phyloP scores from a whole-genome alignment of 768 basidiomycete species.

The Tylopilus subfusipes region DNA sequence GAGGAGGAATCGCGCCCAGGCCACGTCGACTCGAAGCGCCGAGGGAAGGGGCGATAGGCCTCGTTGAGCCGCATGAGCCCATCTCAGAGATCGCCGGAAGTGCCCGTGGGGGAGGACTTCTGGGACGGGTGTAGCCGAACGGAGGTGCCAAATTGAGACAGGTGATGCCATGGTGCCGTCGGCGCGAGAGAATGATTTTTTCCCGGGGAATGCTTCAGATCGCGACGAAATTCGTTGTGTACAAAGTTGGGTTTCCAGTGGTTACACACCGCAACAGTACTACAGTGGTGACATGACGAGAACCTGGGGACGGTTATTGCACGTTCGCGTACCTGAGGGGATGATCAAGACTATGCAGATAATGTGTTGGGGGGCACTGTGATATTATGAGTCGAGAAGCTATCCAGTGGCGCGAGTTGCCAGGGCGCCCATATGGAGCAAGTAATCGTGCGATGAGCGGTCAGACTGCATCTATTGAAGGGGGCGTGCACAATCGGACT shows the following conservation, averaged over 20 bases:
- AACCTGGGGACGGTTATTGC: background rate
- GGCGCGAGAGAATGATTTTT: constrained; percentile 10
- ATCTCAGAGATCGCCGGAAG: constrained; percentile 18
- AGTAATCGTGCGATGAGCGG: constrained; percentile 8
- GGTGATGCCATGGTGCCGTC: constrained; percentile 7
- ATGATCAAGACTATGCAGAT: constrained; percentile 1
- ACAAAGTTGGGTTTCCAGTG: background rate
- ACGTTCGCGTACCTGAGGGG: constrained; percentile 15
- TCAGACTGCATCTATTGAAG: constrained; percentile 14
- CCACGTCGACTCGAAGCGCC: background rate
- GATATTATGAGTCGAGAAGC: constrained; percentile 7
- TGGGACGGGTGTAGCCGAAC: constrained; percentile 25
- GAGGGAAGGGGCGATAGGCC: constrained; percentile 9
- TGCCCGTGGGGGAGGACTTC: constrained; percentile 22
- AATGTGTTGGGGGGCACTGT: background rate
- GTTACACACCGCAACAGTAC: background rate
- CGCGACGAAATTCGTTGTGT: background rate
- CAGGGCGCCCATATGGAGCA: constrained; percentile 11
- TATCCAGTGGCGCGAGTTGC: constrained; percentile 14
- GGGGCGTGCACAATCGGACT: constrained; percentile 28
- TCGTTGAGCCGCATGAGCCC: too few relatives aligned
- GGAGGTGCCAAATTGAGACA: constrained; percentile 24
- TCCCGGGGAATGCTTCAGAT: background rate
- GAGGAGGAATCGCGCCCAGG: background rate
- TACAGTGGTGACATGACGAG: constrained; percentile 1